phyloP scores from a whole-genome alignment of 2,329 filamentous ascomycete species.

The Ascomycota sp. region DNA sequence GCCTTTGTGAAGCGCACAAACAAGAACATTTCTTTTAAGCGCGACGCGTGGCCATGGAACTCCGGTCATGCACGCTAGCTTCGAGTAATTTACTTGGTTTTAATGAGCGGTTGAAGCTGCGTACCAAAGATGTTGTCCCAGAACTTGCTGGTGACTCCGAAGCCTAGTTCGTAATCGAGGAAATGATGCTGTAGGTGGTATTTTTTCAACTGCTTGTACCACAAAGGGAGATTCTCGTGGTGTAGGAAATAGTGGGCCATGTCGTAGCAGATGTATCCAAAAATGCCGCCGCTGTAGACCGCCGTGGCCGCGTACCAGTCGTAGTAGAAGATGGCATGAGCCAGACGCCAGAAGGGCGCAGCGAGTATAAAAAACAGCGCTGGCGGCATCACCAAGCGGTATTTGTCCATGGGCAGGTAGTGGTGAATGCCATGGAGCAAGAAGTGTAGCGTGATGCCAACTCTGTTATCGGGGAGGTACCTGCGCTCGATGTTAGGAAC shows the following conservation, averaged over 20 bases:
- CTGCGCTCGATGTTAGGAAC: slow-evolving; percentile 23
- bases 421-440: slow-evolving; percentile 92
- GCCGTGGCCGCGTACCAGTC: slow-evolving; percentile 66
- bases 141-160: slow-evolving; percentile 88
- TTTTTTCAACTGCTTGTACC: slow-evolving; percentile 88
- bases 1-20: no score
- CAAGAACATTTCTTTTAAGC: no score
- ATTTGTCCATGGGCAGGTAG: slow-evolving; percentile 97
- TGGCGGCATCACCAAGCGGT: slow-evolving; percentile 92
- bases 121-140: slow-evolving; percentile 92
- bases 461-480: slow-evolving; percentile 75
- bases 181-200: slow-evolving; percentile 96
- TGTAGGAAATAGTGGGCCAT: slow-evolving; percentile 97
- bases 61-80: no score
- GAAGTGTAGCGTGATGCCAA: slow-evolving; percentile 76
- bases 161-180: slow-evolving; percentile 92
- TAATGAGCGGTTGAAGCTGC: slow-evolving; percentile 34
- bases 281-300: slow-evolving; percentile 76
- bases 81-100: slow-evolving; percentile 9
- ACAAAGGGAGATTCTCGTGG: slow-evolving; percentile 74
- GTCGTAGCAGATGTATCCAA: slow-evolving; percentile 93
- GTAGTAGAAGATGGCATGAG: slow-evolving; percentile 62
- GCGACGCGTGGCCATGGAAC: no score
- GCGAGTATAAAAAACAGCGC: slow-evolving; percentile 69
- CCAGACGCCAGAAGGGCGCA: slow-evolving; percentile 78